These are phyloP conservation scores for Stephanodiscus triporus DNA, from an alignment of 108 stramenopile genomes.

Conservation along the genomic window DNA sequence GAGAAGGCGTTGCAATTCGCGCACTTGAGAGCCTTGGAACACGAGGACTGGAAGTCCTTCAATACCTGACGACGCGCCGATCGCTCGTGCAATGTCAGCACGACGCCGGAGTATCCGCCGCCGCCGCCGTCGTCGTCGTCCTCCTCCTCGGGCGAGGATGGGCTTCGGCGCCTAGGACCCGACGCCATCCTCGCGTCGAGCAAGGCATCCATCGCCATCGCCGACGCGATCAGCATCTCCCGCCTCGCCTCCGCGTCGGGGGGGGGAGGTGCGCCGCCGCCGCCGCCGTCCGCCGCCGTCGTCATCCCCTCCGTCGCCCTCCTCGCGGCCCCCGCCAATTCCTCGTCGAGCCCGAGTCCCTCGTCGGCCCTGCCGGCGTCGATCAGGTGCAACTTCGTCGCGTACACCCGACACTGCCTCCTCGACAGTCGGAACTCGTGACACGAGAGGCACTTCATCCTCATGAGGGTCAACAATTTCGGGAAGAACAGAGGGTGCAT, in stretches of 20 bases:
- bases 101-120: background rate
- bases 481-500: slow-evolving; percentile 94
- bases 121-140: background rate
- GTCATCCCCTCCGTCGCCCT: no score
- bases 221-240: slow-evolving; percentile 9
- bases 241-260: slow-evolving; percentile 1
- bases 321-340: slow-evolving; percentile 43
- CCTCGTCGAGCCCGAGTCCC: slow-evolving; percentile 73
- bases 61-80: slow-evolving; percentile 57
- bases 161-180: background rate
- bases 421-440: slow-evolving; percentile 78
- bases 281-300: no score
- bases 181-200: slow-evolving; percentile 27
- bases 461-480: slow-evolving; percentile 75
- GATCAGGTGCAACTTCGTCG: slow-evolving; percentile 71
- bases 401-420: slow-evolving; percentile 45
- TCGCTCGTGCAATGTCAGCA: slow-evolving; percentile 71
- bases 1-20: slow-evolving; percentile 88
- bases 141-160: background rate
- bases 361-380: slow-evolving; percentile 54
- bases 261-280: no score
- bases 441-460: slow-evolving; percentile 93
- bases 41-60: slow-evolving; percentile 73
- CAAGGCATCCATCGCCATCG: slow-evolving; percentile 40
- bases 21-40: slow-evolving; percentile 71